Conservation (phyloP, 306 rosid species). For the Myrica gale region DNA sequence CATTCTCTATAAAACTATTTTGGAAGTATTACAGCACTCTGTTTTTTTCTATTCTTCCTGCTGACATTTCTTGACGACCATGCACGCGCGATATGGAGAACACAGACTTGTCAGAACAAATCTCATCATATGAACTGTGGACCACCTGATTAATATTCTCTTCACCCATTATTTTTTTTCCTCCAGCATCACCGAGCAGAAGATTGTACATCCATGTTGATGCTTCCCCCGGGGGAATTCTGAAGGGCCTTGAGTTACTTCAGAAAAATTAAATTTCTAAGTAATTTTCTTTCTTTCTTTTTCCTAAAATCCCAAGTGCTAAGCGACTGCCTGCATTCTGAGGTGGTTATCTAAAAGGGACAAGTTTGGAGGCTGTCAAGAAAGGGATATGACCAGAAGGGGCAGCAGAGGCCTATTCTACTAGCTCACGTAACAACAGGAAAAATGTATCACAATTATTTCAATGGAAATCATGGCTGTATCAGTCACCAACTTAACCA, state of each 20-base stretch:
- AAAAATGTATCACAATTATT: too few relatives aligned
- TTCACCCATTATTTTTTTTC: background rate
- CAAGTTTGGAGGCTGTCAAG: background rate
- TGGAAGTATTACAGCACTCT: background rate
- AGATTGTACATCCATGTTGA: background rate
- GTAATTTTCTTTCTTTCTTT: background rate
- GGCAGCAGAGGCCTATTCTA: background rate
- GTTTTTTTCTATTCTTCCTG: background rate
- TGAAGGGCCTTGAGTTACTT: too few relatives aligned
- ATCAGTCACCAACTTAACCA: too few relatives aligned
- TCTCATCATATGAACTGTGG: conserved; percentile 21
- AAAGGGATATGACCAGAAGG: background rate
- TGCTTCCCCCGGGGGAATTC: too few relatives aligned
- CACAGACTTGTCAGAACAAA: conserved; percentile 36
- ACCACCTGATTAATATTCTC: conserved; percentile 5
- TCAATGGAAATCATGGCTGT: too few relatives aligned
- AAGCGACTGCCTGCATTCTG: background rate
- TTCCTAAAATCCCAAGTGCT: background rate
- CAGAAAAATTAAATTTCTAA: too few relatives aligned
- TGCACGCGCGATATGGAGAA: too few relatives aligned
- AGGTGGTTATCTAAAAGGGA: background rate
- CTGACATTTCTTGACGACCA: conserved; percentile 33
- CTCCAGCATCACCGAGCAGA: conserved; percentile 24
- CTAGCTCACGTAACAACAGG: too few relatives aligned
- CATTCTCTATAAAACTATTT: background rate